Conservation (phyloP, 306 rosid genomes). For the Hippophae rhamnoides region DNA sequence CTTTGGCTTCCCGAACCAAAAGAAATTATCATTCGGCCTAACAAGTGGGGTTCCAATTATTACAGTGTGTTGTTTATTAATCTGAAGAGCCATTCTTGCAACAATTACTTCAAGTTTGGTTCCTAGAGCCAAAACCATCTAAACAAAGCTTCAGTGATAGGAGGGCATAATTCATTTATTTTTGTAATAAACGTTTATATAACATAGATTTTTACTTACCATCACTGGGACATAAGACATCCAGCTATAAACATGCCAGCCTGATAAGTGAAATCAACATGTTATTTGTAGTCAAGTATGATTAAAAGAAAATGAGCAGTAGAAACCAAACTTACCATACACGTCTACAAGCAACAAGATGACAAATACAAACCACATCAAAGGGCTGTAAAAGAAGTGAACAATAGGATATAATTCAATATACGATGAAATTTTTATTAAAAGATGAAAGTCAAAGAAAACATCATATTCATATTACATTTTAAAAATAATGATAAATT, state of each 20-base stretch:
- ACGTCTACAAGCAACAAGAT: slow-evolving; percentile 30
- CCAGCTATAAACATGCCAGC: slow-evolving; percentile 25
- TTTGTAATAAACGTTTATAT: background rate
- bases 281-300: background rate
- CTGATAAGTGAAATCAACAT: slow-evolving; percentile 16
- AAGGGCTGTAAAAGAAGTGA: slow-evolving; percentile 24
- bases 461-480: background rate
- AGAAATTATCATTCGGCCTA: slow-evolving; percentile 16
- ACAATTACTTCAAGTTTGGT: slow-evolving; percentile 25
- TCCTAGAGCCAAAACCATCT: slow-evolving; percentile 28
- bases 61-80: slow-evolving; percentile 22
- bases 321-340: slow-evolving; percentile 12
- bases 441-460: background rate
- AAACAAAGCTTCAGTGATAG: background rate
- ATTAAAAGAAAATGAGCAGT: background rate
- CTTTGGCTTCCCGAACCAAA: slow-evolving; percentile 27
- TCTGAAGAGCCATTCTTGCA: slow-evolving; percentile 32
- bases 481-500: background rate
- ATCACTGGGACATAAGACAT: slow-evolving; percentile 27
- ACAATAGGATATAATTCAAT: background rate
- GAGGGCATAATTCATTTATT: background rate
- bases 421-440: background rate
- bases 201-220: slow-evolving; percentile 13
- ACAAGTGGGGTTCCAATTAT: slow-evolving; percentile 31
- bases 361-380: slow-evolving; percentile 31